A percentile compares a stretch with the other conserved stretches of the same genome.
These are phyloP conservation scores for Linderniella brevidens DNA, from an alignment of 257 asterid genomes.

Conservation along the genomic window DNA sequence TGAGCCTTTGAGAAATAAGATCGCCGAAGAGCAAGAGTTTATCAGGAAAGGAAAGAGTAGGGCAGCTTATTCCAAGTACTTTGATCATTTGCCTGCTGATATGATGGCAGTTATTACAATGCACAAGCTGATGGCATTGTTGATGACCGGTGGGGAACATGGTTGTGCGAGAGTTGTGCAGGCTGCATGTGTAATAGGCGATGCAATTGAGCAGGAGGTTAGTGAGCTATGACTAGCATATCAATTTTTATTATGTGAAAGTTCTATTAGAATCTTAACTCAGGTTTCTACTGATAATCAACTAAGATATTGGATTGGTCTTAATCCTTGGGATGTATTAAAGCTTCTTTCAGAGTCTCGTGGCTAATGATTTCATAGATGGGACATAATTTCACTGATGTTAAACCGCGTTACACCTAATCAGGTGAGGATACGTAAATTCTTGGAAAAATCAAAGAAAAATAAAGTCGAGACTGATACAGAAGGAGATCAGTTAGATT, in stretches of 20 bases:
- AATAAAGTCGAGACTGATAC: constrained; percentile 20
- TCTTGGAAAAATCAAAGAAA: constrained; percentile 65
- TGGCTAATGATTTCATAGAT: too few relatives aligned
- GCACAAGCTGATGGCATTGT: constrained; percentile 65
- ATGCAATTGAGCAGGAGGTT: constrained; percentile 89
- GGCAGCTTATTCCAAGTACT: constrained; percentile 37
- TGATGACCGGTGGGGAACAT: constrained; percentile 67
- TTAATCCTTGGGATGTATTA: too few relatives aligned
- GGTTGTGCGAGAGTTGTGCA: constrained; percentile 59
- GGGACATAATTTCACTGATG: too few relatives aligned
- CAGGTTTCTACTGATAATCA: too few relatives aligned
- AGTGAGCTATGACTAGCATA: constrained; percentile 11
- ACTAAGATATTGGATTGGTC: too few relatives aligned
- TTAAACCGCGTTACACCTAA: neutral
- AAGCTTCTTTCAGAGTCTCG: too few relatives aligned
- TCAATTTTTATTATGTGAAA: constrained; percentile 1
- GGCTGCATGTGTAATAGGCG: constrained; percentile 65
- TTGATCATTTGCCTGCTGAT: constrained; percentile 68
- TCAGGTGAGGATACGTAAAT: constrained; percentile 63
- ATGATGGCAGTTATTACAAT: constrained; percentile 84
- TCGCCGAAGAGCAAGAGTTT: constrained; percentile 53
- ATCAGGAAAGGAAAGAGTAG: constrained; percentile 41
- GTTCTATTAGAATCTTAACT: too few relatives aligned
- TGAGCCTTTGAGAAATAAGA: constrained; percentile 67
- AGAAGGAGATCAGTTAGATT: constrained; percentile 25